These are phyloP conservation scores for Alternaria burnsii DNA, from an alignment of 2,329 filamentous ascomycete genomes.

Conservation along the genomic window DNA sequence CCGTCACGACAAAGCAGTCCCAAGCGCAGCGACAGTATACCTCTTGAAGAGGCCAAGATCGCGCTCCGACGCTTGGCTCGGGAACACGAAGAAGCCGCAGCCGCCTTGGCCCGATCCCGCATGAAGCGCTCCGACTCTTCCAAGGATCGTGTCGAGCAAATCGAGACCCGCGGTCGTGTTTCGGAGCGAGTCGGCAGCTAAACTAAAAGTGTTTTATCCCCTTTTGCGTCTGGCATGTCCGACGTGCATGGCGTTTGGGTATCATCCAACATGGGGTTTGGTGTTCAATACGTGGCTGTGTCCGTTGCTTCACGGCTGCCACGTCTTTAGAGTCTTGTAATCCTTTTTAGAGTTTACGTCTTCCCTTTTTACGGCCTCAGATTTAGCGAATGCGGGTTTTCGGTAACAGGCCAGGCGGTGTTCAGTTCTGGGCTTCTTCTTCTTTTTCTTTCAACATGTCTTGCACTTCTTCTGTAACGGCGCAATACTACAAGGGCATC, in stretches of 20 bases:
- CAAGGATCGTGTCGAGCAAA: slow-evolving; percentile 22
- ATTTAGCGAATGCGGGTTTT: neutral
- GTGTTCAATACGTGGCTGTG: neutral
- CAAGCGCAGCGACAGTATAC: slow-evolving; percentile 39
- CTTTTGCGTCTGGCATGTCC: neutral
- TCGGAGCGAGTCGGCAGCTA: slow-evolving; percentile 24
- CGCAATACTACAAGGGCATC: slow-evolving; percentile 15
- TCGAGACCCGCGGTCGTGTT: slow-evolving; percentile 29
- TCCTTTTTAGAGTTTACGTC: slow-evolving; percentile 1
- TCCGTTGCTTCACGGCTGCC: neutral
- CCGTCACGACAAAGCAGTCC: slow-evolving; percentile 40
- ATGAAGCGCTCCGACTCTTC: slow-evolving; percentile 20
- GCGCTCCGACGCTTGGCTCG: slow-evolving; percentile 38
- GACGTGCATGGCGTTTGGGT: neutral
- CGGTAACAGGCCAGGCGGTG: neutral
- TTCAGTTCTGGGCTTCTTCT: neutral
- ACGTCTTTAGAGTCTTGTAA: neutral
- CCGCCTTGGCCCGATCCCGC: slow-evolving; percentile 18
- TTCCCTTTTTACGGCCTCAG: neutral
- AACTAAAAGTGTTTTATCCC: slow-evolving; percentile 16
- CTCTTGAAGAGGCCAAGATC: slow-evolving; percentile 41
- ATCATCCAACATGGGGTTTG: slow-evolving; percentile 1
- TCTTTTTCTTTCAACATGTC: neutral
- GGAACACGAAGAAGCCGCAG: slow-evolving; percentile 40
- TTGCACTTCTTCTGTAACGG: slow-evolving; percentile 9